Conservation (phyloP, 192 early-diverging fungal genomes). For the Linnemannia elongata region DNA sequence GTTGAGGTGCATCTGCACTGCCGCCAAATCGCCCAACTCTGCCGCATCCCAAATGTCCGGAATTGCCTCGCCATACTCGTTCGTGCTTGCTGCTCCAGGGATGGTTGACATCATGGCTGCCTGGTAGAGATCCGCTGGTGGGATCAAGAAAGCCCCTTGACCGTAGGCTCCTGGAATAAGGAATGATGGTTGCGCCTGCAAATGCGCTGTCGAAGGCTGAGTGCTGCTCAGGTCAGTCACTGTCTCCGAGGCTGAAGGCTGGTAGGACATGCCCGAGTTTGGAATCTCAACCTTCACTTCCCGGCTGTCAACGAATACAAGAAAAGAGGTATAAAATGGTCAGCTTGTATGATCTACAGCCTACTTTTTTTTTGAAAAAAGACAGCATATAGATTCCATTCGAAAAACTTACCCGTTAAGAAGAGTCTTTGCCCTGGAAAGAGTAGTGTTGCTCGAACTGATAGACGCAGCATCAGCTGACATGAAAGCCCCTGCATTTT, state of each 20-base stretch:
- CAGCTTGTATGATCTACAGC: background rate
- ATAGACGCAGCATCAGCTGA: background rate
- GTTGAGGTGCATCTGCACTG: conserved; percentile 19
- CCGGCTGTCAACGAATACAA: background rate
- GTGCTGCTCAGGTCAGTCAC: conserved; percentile 18
- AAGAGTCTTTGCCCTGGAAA: background rate
- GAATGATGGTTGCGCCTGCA: background rate
- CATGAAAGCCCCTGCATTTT: background rate
- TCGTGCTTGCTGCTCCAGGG: background rate
- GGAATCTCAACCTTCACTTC: conserved; percentile 44
- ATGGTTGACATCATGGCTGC: conserved; percentile 1
- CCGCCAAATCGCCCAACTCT: conserved; percentile 20
- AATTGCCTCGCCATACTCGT: conserved; percentile 17
- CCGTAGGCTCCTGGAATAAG: conserved; percentile 8
- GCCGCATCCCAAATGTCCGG: conserved; percentile 35
- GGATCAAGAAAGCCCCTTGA: conserved; percentile 16
- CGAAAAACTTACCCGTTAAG: background rate
- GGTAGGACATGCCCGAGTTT: conserved; percentile 28
- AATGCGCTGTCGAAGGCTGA: background rate
- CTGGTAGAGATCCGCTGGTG: conserved; percentile 1
- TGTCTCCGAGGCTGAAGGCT: conserved; percentile 24
- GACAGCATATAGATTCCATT: background rate
- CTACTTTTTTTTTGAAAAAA: background rate
- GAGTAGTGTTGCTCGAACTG: background rate
- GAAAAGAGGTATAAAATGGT: background rate